Conservation (phyloP, 805 yeast species). For the Scheffersomyces ergatensis region DNA sequence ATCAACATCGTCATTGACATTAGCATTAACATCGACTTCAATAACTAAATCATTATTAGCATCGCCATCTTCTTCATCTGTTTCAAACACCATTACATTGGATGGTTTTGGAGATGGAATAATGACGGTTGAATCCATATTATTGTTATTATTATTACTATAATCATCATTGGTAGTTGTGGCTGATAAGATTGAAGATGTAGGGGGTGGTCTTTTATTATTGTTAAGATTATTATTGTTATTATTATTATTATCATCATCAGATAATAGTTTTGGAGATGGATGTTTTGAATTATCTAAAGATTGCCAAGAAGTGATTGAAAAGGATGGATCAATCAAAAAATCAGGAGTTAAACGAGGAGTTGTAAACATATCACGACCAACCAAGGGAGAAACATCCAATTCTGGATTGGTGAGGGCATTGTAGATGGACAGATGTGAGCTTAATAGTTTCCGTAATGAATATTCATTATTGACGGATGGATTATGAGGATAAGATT, state of each 20-base stretch:
- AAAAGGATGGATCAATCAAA: slow-evolving; percentile 8
- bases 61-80: slow-evolving; percentile 36
- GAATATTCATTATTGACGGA: slow-evolving; percentile 1
- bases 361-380: not conserved
- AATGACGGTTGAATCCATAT: slow-evolving; percentile 2
- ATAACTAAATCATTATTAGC: not conserved
- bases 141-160: not conserved
- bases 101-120: slow-evolving; percentile 19
- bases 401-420: slow-evolving; percentile 41
- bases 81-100: slow-evolving; percentile 38
- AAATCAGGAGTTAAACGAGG: slow-evolving; percentile 9
- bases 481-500: not conserved
- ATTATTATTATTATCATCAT: not conserved
- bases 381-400: slow-evolving; percentile 18
- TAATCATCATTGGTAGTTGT: slow-evolving; percentile 25
- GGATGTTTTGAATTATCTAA: slow-evolving; percentile 11
- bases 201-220: slow-evolving; percentile 7
- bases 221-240: not conserved
- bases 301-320: slow-evolving; percentile 30
- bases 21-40: slow-evolving; percentile 2
- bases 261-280: slow-evolving; percentile 1
- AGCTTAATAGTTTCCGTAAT: slow-evolving; percentile 23
- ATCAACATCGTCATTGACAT: not conserved
- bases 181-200: slow-evolving; percentile 22
- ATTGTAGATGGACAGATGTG: slow-evolving; percentile 38